These are phyloP conservation scores for Quercus lobata DNA, from an alignment of 331 rosid species.

Conservation along the genomic window DNA sequence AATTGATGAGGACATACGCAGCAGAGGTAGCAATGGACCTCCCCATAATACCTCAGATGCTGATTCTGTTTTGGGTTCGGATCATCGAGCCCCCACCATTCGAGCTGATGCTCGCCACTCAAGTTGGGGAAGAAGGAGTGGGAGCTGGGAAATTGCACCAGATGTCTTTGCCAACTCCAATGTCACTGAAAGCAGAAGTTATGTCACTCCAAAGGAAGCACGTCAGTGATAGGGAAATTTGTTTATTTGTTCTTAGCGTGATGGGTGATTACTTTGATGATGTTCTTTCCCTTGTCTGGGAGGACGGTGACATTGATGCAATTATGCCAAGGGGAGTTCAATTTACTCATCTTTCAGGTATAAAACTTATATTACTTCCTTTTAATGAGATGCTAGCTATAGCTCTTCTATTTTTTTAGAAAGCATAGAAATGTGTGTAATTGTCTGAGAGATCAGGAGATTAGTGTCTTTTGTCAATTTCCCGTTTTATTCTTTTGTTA, in stretches of 20 bases:
- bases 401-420: constrained; percentile 18
- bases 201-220: constrained; percentile 49
- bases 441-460: constrained; percentile 32
- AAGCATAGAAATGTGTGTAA: constrained; percentile 31
- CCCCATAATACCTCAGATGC: constrained; percentile 52
- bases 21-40: constrained; percentile 70
- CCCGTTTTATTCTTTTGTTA: background rate
- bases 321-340: constrained; percentile 12
- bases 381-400: constrained; percentile 25
- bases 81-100: constrained; percentile 64
- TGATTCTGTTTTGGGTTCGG: constrained; percentile 61
- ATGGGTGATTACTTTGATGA: constrained; percentile 23
- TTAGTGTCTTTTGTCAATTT: constrained; percentile 9
- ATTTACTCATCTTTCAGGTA: constrained; percentile 18
- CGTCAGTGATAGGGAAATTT: constrained; percentile 37
- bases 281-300: constrained; percentile 7
- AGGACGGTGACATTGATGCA: constrained; percentile 8
- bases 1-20: constrained; percentile 61
- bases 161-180: constrained; percentile 57
- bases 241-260: constrained; percentile 20
- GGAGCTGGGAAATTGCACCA: constrained; percentile 78
- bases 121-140: constrained; percentile 89
- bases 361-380: constrained; percentile 3
- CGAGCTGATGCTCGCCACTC: constrained; percentile 67
- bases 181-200: constrained; percentile 67